Evolutionary conservation across 23 red algal species (phyloP).

Genomic region (Chondrus crispus): DNA sequence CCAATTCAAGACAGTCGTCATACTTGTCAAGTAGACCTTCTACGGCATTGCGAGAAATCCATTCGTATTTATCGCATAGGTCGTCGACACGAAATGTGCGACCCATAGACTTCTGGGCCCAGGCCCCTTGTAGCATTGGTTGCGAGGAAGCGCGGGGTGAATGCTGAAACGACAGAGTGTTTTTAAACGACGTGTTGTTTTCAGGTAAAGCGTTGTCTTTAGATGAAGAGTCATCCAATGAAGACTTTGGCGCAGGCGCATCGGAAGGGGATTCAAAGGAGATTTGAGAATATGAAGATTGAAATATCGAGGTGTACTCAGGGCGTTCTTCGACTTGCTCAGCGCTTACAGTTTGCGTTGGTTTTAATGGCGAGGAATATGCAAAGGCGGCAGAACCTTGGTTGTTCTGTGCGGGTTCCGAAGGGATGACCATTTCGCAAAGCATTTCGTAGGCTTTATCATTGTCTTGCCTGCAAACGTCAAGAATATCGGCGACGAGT

Average conservation of each 20-base stretch:
- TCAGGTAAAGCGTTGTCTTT: neutral
- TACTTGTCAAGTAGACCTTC: slow-evolving; percentile 5
- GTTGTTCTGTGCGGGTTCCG: neutral
- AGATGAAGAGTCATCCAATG: neutral
- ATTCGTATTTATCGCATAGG: slow-evolving; percentile 17
- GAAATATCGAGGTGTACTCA: neutral
- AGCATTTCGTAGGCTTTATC: slow-evolving; percentile 7
- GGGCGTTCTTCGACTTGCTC: neutral
- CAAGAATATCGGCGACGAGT: slow-evolving; percentile 13
- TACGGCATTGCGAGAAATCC: neutral
- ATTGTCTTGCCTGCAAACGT: neutral
- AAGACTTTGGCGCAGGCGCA: neutral
- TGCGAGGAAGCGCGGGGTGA: neutral
- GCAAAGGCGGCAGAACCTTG: neutral
- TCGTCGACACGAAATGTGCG: slow-evolving; percentile 10
- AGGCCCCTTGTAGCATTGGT: slow-evolving; percentile 11
- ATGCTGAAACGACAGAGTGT: neutral
- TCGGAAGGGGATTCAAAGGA: neutral
- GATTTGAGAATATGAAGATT: neutral
- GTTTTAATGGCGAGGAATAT: neutral
- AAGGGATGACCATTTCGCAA: slow-evolving; percentile 53
- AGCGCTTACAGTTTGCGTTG: neutral
- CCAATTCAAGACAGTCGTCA: slow-evolving; percentile 39
- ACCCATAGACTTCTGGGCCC: slow-evolving; percentile 24
- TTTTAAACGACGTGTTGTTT: too few species aligned